These are phyloP conservation scores for Pseudocercospora cruenta DNA, from an alignment of 2,329 filamentous ascomycete species.

Conservation along the genomic window DNA sequence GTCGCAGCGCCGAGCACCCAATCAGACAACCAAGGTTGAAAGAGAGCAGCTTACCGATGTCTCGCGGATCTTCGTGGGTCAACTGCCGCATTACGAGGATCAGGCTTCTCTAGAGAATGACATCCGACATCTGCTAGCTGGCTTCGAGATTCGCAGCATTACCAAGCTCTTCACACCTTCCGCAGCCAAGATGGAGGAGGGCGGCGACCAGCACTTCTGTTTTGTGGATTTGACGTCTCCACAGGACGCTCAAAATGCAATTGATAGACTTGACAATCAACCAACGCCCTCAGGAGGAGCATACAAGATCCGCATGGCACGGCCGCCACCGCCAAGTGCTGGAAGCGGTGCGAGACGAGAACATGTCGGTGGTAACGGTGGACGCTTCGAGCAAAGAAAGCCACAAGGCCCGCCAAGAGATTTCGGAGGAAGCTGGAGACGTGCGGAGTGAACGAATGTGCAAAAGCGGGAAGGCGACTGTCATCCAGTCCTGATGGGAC, in stretches of 20 bases:
- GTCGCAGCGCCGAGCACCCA: not conserved
- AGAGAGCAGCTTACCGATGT: not conserved
- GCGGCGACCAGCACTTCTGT: not conserved
- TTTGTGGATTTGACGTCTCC: not conserved
- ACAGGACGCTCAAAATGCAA: not conserved
- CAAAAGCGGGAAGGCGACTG: not conserved
- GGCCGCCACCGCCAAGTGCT: not conserved
- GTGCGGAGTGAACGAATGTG: not conserved
- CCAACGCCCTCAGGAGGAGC: not conserved
- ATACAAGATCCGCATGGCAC: not conserved
- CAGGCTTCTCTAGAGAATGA: not conserved
- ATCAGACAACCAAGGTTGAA: not conserved
- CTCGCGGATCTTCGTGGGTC: not conserved
- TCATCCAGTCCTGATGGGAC: not conserved
- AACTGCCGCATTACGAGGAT: not conserved
- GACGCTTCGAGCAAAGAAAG: not conserved
- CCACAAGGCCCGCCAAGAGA: not conserved
- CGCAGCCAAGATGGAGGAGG: not conserved
- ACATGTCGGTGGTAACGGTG: not conserved
- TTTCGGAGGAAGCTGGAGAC: slow-evolving; percentile 1
- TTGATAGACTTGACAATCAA: not conserved
- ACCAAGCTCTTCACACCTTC: slow-evolving; percentile 2
- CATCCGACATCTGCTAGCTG: not conserved
- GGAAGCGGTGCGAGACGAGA: not conserved
- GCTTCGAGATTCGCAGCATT: not conserved